Evolutionary conservation across 257 asterid genomes (phyloP), one percentile per base, ranked within the genome.

Genomic region (Dorcoceras hygrometricum): DNA sequence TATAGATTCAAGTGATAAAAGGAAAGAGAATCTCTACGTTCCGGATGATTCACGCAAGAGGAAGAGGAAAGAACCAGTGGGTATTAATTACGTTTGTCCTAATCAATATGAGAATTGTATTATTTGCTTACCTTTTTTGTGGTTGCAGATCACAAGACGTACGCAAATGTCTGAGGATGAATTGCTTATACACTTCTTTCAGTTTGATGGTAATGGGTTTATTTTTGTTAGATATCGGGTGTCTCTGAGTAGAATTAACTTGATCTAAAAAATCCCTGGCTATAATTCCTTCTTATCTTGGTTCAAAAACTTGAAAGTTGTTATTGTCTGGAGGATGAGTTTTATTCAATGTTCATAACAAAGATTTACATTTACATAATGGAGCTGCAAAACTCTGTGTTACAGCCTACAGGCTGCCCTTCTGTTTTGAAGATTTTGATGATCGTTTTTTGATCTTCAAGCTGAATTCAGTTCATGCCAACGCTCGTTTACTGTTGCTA

Each of bases 81-180:
- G 97, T 74, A 46, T 77, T 46, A 72, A 58, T 69, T 34, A 26
- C 26, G 51, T 48, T 65, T 70, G 64, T 66, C 27, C 67, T 69
- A 59, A n/a, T 58, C 50, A 39, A 55, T 50, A 74, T 66, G 31
- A n/a, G 34, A 25, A 74, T 24, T 32, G 9, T 12, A 26, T 57
- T 59, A 23, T 23, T 69, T 65, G 29, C 57, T 50, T 63, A 23
- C 58, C 39, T 66, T 32, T 67, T 66, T 77, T 59, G 55, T 62
- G 23, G 60, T 66, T 14, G 75, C 89, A 86, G 95, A 70, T 80
- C 36, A 65, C 76, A 65, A 85, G 82, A 77, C 82, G 95, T 54
- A 96, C 85, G 82, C 94, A 86, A 73, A 90, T 93, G 95, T 78
- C 88, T 22, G 90, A 88, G 70, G 99, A 93, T 78, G 96, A 93